phyloP scores from a whole-genome alignment of 108 stramenopile species.

The Seminavis robusta region DNA sequence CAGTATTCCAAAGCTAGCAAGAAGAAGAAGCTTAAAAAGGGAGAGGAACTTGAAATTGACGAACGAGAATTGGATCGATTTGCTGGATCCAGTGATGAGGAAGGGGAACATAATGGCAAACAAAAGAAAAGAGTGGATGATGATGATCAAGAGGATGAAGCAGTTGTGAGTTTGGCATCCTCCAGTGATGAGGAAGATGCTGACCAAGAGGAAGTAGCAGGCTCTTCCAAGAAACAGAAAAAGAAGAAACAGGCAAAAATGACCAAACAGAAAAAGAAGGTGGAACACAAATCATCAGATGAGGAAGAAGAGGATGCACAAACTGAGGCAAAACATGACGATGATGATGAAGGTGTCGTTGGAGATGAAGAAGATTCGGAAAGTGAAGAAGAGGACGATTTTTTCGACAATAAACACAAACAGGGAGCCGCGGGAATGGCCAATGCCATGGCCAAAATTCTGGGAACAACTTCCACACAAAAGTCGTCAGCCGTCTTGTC shows the following conservation, averaged over 20 bases:
- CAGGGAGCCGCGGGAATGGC: constrained; percentile 59
- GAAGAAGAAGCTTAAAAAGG: constrained; percentile 7
- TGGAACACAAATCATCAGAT: constrained; percentile 5
- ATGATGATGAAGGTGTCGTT: constrained; percentile 16
- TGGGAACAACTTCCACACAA: constrained; percentile 34
- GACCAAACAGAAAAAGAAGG: constrained; percentile 4
- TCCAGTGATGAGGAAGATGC: constrained; percentile 22
- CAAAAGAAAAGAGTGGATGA: constrained; percentile 6
- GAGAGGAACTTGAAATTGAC: constrained; percentile 3
- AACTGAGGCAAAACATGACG: constrained; percentile 15
- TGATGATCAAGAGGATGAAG: constrained; percentile 10
- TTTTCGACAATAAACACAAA: constrained; percentile 14
- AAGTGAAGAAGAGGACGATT: constrained; percentile 11
- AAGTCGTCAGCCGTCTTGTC: constrained; percentile 48
- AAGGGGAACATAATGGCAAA: constrained; percentile 11
- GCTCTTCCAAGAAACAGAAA: constrained; percentile 2
- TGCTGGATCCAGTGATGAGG: constrained; percentile 85
- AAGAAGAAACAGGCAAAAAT: constrained; percentile 23
- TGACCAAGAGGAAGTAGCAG: constrained; percentile 10
- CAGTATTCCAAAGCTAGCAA: no score
- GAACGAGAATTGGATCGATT: constrained; percentile 67
- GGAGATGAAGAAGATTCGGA: constrained; percentile 24
- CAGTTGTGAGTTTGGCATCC: no score
- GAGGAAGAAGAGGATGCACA: constrained; percentile 14
- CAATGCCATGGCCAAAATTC: constrained; percentile 78